Base-by-base conservation (phyloP, 768 basidiomycete species). In the Cubamyces lactineus region DNA sequence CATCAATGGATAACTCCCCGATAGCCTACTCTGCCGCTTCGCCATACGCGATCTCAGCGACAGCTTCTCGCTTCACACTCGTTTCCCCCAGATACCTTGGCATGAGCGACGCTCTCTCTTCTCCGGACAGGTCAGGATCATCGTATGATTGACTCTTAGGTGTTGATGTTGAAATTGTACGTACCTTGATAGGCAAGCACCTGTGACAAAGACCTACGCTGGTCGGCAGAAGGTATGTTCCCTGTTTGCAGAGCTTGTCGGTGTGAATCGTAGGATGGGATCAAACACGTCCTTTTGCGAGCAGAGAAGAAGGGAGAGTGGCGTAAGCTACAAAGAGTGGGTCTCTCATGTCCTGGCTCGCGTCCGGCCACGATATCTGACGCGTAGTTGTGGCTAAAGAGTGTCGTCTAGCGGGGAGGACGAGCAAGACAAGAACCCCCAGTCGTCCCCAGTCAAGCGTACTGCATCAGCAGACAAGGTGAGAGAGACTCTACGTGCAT, bases 201-300 rank as follows among this genome's bases (percentile, higher is more conserved):
- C 54, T 30, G 24, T 54, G 11, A 43, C 57, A 41, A 69, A 67
- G 28, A 67, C 55, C 16, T 67, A 69, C 58, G 53, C 60, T 21
- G 61, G 60, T 6, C 63, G 60, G 28, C 63, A 61, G 59, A 69
- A 66, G 64, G 68, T 65, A 34, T 12, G 62, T 66, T 17, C 19
- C 39, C 40, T 9, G 9, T 4, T 13, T 13, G 34, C 49, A 42
- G 40, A 17, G 17, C 7, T 15, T 13, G 34, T 1, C 26, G 4
- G 17, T 49, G 7, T 30, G 17, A 21, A 16, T 19, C 13, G 11
- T 21, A 26, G 50, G 16, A 38, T 19, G 21, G 19, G 5, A n/a
- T 17, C 48, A 40, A 57, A 50, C 57, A 53, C 51, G 59, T 55
- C 41, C 8, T n/a, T 8, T 15, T 42, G 34, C 49, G 59, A 26